phyloP scores from a whole-genome alignment of 1,284 basidiomycete species.

The Polyporus tsugae region DNA sequence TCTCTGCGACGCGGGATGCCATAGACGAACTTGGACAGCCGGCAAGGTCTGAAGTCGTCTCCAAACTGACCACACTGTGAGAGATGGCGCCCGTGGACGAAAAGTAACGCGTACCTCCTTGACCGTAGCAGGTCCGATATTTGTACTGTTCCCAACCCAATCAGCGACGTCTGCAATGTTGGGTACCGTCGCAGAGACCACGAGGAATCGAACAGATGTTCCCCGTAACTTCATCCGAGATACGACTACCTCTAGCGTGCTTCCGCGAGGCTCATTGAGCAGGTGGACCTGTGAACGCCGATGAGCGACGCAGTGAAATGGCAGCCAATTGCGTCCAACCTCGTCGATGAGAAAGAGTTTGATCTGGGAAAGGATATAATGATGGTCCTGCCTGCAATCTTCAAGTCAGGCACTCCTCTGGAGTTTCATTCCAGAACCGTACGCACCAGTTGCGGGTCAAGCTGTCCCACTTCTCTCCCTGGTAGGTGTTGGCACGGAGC shows the following conservation, averaged over 20 bases:
- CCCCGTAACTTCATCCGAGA: constrained; percentile 89
- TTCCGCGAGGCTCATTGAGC: constrained; percentile 88
- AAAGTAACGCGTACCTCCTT: constrained; percentile 63
- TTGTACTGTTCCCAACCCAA: constrained; percentile 78
- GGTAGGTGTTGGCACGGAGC: neutral
- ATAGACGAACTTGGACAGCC: constrained; percentile 76
- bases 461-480: constrained; percentile 97
- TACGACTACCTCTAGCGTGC: constrained; percentile 92
- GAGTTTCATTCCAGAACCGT: neutral
- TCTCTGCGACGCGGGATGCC: constrained; percentile 64
- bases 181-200: constrained; percentile 94
- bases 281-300: constrained; percentile 79
- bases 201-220: constrained; percentile 79
- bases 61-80: constrained; percentile 72
- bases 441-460: constrained; percentile 82
- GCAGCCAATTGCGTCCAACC: constrained; percentile 49
- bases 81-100: neutral
- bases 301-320: neutral
- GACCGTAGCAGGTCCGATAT: constrained; percentile 64
- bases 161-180: constrained; percentile 91
- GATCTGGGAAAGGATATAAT: constrained; percentile 71
- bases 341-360: constrained; percentile 92
- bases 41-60: constrained; percentile 90
- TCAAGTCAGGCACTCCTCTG: neutral
- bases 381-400: constrained; percentile 66